These are phyloP conservation scores for Botrytis squamosa DNA, from an alignment of 2,329 filamentous ascomycete species.

Conservation along the genomic window DNA sequence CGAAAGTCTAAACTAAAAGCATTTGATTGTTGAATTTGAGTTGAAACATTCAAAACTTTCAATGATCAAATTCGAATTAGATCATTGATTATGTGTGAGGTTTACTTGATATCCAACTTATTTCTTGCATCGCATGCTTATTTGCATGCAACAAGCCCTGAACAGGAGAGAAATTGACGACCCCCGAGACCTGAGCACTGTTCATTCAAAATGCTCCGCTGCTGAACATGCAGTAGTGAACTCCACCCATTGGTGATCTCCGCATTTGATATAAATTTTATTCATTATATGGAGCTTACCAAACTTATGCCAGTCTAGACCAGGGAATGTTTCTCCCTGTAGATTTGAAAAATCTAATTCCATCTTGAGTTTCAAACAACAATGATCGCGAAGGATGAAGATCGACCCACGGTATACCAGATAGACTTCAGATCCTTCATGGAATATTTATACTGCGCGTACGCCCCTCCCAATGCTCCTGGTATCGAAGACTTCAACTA, in stretches of 20 bases:
- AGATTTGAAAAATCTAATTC: not conserved
- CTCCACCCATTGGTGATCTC: conserved; percentile 17
- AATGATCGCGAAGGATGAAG: not conserved
- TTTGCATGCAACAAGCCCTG: not conserved
- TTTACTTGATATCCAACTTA: not conserved
- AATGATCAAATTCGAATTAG: not conserved
- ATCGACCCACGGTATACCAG: not conserved
- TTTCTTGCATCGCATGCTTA: not conserved
- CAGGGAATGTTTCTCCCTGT: conserved; percentile 7
- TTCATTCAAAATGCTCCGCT: conserved; percentile 13
- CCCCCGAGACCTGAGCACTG: conserved; percentile 17
- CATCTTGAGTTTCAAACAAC: not conserved
- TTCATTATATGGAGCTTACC: conserved; percentile 16
- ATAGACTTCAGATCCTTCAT: not conserved
- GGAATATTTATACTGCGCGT: conserved; percentile 41
- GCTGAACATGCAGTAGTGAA: conserved; percentile 14
- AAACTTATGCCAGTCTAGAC: conserved; percentile 1
- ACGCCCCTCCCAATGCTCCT: conserved; percentile 69
- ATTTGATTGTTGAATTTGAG: not conserved
- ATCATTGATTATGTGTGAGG: not conserved
- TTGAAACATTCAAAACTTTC: not conserved
- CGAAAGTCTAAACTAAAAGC: not conserved
- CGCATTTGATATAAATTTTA: conserved; percentile 10
- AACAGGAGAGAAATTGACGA: not conserved
- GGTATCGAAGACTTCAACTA: conserved; percentile 74